Evolutionary conservation across 495 filamentous ascomycete genomes (phyloP).

Genomic region (Penicillium bialowiezense): DNA sequence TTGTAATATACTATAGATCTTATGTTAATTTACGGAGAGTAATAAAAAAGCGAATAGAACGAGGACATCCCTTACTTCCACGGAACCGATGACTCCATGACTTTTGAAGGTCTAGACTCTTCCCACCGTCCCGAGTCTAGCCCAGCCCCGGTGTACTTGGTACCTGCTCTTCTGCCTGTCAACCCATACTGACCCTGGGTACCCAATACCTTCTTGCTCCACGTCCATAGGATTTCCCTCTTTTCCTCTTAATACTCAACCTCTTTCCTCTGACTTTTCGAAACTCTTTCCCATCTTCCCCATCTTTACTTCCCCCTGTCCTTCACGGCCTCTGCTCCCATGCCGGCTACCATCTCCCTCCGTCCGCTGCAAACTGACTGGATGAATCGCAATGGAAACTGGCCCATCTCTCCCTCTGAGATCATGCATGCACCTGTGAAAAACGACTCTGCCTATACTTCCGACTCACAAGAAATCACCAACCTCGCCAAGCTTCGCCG

Average conservation of each 20-base stretch:
- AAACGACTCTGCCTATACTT: constrained; percentile 18
- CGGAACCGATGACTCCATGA: constrained; percentile 25
- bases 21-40: too few species aligned
- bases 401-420: constrained; percentile 26
- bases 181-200: constrained; percentile 8
- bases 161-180: constrained; percentile 8
- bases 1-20: too few species aligned
- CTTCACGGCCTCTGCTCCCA: constrained; percentile 3
- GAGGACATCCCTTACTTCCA: constrained; percentile 4
- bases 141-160: constrained; percentile 10
- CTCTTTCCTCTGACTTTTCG: constrained; percentile 8
- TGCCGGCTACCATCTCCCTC: constrained; percentile 15
- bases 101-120: constrained; percentile 24
- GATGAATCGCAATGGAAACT: constrained; percentile 43
- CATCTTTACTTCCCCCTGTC: background rate
- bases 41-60: too few species aligned
- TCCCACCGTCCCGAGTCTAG: constrained; percentile 12
- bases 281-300: constrained; percentile 7
- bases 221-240: constrained; percentile 16
- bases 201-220: constrained; percentile 18
- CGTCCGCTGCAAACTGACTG: constrained; percentile 21
- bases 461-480: constrained; percentile 9
- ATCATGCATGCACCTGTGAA: constrained; percentile 28
- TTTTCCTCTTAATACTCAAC: constrained; percentile 9
- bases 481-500: constrained; percentile 32